phyloP scores from a whole-genome alignment of 225 moss, liverwort and hornwort genomes.

The Neckera pumila region DNA sequence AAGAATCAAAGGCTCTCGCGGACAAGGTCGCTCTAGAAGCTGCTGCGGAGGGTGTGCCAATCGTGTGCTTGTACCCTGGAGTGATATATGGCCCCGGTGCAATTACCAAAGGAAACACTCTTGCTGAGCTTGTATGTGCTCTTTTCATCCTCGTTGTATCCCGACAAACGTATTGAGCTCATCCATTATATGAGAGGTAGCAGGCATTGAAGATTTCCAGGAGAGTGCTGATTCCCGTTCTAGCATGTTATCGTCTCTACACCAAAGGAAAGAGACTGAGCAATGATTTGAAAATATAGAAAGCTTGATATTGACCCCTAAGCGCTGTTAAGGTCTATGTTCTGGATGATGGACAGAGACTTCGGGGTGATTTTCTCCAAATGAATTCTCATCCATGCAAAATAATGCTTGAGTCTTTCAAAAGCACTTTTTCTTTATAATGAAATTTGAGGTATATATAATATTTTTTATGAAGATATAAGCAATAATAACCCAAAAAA shows the following conservation, averaged over 20 bases:
- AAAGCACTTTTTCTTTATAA: too few species aligned
- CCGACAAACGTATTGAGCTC: background rate
- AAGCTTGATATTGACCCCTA: too few species aligned
- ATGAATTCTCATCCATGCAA: too few species aligned
- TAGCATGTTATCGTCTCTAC: background rate
- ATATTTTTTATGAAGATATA: too few species aligned
- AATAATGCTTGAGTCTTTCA: too few species aligned
- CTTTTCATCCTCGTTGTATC: background rate
- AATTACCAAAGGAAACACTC: conserved; percentile 52
- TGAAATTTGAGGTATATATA: too few species aligned
- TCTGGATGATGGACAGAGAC: too few species aligned
- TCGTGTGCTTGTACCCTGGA: conserved; percentile 63
- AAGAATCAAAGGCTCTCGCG: conserved; percentile 77
- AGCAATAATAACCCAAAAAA: too few species aligned
- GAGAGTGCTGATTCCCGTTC: background rate
- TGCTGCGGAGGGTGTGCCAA: conserved; percentile 50
- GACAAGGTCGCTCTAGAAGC: conserved; percentile 58
- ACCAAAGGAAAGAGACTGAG: background rate
- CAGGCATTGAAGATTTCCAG: background rate
- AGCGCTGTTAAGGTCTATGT: too few species aligned
- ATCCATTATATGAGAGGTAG: background rate
- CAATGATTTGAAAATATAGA: too few species aligned
- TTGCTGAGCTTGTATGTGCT: conserved; percentile 43
- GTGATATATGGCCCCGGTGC: conserved; percentile 59
- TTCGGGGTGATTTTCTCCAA: too few species aligned